Conservation (phyloP, 768 basidiomycete species). For the Kwoniella mangroviensis region DNA sequence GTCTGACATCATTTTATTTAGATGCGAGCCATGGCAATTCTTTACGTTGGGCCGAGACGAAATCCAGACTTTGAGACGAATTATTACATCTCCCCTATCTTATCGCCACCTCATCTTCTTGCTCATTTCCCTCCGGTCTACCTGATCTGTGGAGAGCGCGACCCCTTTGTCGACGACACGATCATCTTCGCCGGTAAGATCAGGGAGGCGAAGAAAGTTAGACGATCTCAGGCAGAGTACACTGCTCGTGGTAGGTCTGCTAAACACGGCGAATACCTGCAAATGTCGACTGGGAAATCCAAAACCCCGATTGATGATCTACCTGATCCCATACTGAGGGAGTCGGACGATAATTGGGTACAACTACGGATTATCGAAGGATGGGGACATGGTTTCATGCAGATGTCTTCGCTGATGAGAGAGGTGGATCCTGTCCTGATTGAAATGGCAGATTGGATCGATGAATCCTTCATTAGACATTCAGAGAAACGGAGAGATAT, state of each 20-base stretch:
- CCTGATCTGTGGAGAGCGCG: conserved; percentile 88
- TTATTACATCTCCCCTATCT: conserved; percentile 93
- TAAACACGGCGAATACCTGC: conserved; percentile 66
- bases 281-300: conserved; percentile 62
- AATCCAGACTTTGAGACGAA: conserved; percentile 94
- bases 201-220: conserved; percentile 88
- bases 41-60: conserved; percentile 91
- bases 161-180: conserved; percentile 95
- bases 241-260: conserved; percentile 68
- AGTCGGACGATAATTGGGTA: conserved; percentile 82
- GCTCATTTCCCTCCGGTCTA: conserved; percentile 92
- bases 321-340: conserved; percentile 60
- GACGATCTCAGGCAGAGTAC: conserved; percentile 74
- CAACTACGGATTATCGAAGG: conserved; percentile 90
- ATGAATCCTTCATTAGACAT: conserved; percentile 67
- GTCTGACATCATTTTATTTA: conserved; percentile 53
- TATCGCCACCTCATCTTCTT: conserved; percentile 79
- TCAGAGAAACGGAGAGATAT: conserved; percentile 38
- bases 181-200: conserved; percentile 94
- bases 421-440: conserved; percentile 79
- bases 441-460: conserved; percentile 90
- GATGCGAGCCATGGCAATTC: conserved; percentile 99
- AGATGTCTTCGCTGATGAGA: conserved; percentile 84
- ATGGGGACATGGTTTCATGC: conserved; percentile 96
- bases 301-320: conserved; percentile 2